A percentile compares a stretch with the other conserved stretches of the same genome.
Evolutionary conservation across 1,284 basidiomycete species (phyloP).

Genomic region (Laetiporus sulphureus): DNA sequence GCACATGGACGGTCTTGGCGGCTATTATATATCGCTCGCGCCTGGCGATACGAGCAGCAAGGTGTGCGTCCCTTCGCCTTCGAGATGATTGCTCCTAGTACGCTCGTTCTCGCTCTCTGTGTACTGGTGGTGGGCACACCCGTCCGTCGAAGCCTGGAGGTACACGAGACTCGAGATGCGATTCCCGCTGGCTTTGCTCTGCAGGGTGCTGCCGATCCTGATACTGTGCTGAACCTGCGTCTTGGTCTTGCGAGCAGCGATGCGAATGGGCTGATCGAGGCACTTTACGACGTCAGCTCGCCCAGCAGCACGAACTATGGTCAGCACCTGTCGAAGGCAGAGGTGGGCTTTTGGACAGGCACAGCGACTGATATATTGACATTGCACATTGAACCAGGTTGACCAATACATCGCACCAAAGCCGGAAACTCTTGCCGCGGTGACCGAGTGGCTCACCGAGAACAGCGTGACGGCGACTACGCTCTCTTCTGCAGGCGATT

Average conservation of each 20-base stretch:
- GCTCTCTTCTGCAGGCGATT: conserved; percentile 20
- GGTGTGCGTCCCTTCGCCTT: too few relatives aligned
- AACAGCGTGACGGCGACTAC: conserved; percentile 23
- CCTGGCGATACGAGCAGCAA: too few relatives aligned
- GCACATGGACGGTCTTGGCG: too few relatives aligned
- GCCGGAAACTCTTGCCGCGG: conserved; percentile 23
- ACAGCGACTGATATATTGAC: not conserved
- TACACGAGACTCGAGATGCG: conserved; percentile 20
- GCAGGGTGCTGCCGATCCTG: conserved; percentile 16
- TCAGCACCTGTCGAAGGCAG: conserved; percentile 22
- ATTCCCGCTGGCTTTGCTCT: conserved; percentile 20
- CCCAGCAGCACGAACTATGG: conserved; percentile 26
- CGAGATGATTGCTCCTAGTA: not conserved
- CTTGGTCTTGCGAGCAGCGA: conserved; percentile 24
- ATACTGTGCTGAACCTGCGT: conserved; percentile 19
- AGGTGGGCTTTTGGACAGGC: conserved; percentile 17
- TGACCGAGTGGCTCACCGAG: conserved; percentile 28
- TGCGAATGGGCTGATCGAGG: conserved; percentile 25
- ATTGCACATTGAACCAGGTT: conserved; percentile 19
- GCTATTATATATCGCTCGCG: too few relatives aligned
- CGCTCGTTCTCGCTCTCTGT: conserved; percentile 15
- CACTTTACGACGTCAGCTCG: conserved; percentile 23
- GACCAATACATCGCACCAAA: conserved; percentile 30
- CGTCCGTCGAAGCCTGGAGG: conserved; percentile 12
- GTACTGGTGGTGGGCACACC: conserved; percentile 16